Evolutionary conservation across 495 filamentous ascomycete species (phyloP).

Genomic region (Aspergillus conjunctus): DNA sequence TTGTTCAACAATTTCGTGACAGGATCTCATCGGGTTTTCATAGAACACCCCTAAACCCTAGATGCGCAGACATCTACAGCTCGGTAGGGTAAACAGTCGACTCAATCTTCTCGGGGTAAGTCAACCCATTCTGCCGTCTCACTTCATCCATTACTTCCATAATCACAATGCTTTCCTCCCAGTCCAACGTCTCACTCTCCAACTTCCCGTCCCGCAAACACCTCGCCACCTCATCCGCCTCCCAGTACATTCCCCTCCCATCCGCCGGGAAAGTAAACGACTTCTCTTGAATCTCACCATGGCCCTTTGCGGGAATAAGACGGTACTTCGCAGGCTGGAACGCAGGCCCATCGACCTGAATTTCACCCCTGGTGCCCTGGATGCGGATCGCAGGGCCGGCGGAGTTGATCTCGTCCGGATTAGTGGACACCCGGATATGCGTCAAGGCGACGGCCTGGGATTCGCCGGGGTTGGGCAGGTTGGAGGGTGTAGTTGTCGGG

Average conservation of each 20-base stretch:
- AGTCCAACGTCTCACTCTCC: slow-evolving; percentile 72
- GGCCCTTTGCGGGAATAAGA: slow-evolving; percentile 50
- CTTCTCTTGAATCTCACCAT: slow-evolving; percentile 55
- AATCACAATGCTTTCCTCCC: slow-evolving; percentile 85
- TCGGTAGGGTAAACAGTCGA: slow-evolving; percentile 64
- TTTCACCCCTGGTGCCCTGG: slow-evolving; percentile 83
- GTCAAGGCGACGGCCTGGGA: slow-evolving; percentile 81
- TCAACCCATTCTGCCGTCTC: slow-evolving; percentile 71
- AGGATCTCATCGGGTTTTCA: too few species aligned
- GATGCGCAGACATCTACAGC: slow-evolving; percentile 28
- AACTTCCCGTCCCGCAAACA: slow-evolving; percentile 80
- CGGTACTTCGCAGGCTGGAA: slow-evolving; percentile 70
- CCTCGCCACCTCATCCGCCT: slow-evolving; percentile 86
- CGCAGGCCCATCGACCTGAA: slow-evolving; percentile 75
- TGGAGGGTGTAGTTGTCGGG: slow-evolving; percentile 59
- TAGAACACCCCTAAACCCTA: too few species aligned
- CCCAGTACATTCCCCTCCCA: slow-evolving; percentile 91
- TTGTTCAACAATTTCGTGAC: neutral
- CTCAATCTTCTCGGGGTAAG: slow-evolving; percentile 82
- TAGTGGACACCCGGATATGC: slow-evolving; percentile 64
- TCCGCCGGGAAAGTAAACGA: slow-evolving; percentile 65
- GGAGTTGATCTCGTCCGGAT: slow-evolving; percentile 64
- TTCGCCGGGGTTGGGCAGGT: slow-evolving; percentile 33
- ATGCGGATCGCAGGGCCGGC: slow-evolving; percentile 75
- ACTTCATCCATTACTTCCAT: slow-evolving; percentile 96